Percentiles rank a stretch among this genome's conserved stretches.
These are phyloP conservation scores for Magnolia officinalis DNA, from an alignment of 164 flowering plant species.

Conservation along the genomic window DNA sequence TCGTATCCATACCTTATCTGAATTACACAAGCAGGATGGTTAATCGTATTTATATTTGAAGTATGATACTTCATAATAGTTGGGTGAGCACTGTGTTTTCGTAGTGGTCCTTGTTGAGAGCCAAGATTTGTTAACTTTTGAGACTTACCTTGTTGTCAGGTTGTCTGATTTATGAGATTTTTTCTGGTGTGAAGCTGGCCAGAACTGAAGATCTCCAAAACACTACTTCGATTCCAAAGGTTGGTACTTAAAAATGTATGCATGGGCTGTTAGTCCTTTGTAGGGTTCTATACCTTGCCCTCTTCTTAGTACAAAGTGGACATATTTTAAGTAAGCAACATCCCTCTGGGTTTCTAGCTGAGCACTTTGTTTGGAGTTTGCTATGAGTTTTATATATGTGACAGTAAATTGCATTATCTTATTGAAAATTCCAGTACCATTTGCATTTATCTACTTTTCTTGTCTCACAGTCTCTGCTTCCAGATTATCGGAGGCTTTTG, in stretches of 20 bases:
- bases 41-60: too few relatives aligned
- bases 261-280: neutral
- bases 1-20: too few relatives aligned
- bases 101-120: neutral
- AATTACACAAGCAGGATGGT: too few relatives aligned
- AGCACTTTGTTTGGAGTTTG: neutral
- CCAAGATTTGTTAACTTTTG: neutral
- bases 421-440: slow-evolving; percentile 28
- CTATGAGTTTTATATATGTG: neutral
- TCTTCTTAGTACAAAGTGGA: neutral
- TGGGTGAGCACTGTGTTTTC: neutral
- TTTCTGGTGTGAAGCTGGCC: slow-evolving; percentile 69
- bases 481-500: slow-evolving; percentile 96
- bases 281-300: neutral
- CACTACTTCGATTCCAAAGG: slow-evolving; percentile 85
- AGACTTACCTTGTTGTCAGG: slow-evolving; percentile 35
- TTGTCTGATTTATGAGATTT: slow-evolving; percentile 91
- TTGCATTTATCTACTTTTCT: slow-evolving; percentile 42
- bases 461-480: slow-evolving; percentile 92
- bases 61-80: neutral
- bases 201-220: slow-evolving; percentile 89
- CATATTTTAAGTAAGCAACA: neutral
- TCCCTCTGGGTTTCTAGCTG: neutral
- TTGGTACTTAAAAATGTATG: slow-evolving; percentile 17
- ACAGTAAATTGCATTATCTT: neutral